phyloP scores from a whole-genome alignment of 2,329 filamentous ascomycete species.

The Cytospora paraplurivora region DNA sequence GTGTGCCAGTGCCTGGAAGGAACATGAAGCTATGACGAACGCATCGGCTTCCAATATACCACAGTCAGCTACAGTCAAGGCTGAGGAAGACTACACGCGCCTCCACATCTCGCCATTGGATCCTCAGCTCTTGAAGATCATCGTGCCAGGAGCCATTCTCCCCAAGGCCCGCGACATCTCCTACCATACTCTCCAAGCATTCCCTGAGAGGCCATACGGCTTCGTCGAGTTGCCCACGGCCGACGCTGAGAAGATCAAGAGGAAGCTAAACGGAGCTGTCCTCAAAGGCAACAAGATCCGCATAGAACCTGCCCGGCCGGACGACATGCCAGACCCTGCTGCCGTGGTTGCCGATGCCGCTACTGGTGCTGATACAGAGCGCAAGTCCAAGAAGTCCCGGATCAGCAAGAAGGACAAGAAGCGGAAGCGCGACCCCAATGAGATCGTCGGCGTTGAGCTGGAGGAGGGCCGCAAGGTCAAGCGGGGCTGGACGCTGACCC shows the following conservation, averaged over 20 bases:
- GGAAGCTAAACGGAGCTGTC: conserved; percentile 84
- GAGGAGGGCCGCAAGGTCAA: conserved; percentile 77
- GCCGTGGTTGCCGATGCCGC: conserved; percentile 33
- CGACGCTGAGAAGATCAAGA: conserved; percentile 88
- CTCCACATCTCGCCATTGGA: conserved; percentile 90
- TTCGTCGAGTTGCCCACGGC: conserved; percentile 79
- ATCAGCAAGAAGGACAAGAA: conserved; percentile 40
- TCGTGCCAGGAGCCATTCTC: conserved; percentile 69
- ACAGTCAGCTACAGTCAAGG: conserved; percentile 9
- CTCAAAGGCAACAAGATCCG: conserved; percentile 83
- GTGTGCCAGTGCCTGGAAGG: background rate
- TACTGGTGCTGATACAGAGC: conserved; percentile 7
- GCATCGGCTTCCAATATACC: background rate
- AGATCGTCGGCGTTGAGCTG: conserved; percentile 69
- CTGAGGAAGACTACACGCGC: conserved; percentile 48
- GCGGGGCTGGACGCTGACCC: conserved; percentile 81
- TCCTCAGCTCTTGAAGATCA: conserved; percentile 68
- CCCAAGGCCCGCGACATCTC: conserved; percentile 76
- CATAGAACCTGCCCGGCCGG: conserved; percentile 77
- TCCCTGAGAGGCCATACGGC: conserved; percentile 88
- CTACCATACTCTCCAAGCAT: conserved; percentile 83
- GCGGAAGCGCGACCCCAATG: conserved; percentile 51
- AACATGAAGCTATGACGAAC: conserved; percentile 24
- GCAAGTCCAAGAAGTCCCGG: conserved; percentile 38
- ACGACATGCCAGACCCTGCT: conserved; percentile 50